Conservation (phyloP, 495 filamentous ascomycete species). For the Xylaria sp. region DNA sequence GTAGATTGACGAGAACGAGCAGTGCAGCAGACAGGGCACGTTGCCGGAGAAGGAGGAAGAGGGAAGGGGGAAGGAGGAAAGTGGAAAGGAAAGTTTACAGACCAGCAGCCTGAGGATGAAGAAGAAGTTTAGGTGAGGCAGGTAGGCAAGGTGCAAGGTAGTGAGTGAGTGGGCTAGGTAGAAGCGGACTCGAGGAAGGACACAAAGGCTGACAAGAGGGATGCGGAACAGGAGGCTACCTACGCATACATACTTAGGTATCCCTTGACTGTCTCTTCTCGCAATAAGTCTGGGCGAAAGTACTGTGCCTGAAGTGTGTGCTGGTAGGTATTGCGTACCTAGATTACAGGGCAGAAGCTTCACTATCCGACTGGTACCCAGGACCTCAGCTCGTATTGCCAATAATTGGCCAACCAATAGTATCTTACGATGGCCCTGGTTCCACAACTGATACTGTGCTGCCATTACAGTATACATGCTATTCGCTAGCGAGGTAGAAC, state of each 20-base stretch:
- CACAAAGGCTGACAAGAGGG: constrained; percentile 14
- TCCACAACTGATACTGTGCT: neutral
- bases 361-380: no score
- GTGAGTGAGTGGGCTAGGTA: neutral
- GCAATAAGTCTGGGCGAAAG: neutral
- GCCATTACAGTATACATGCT: neutral
- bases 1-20: constrained; percentile 3
- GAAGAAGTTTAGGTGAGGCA: constrained; percentile 10
- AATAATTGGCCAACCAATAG: neutral
- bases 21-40: constrained; percentile 20
- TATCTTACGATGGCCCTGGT: neutral
- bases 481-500: neutral
- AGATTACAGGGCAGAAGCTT: neutral
- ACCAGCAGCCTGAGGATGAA: constrained; percentile 16
- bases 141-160: neutral
- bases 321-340: neutral
- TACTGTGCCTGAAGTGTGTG: neutral
- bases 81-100: constrained; percentile 22
- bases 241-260: no score
- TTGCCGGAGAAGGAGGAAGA: constrained; percentile 20
- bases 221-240: neutral
- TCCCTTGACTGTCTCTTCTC: constrained; percentile 7
- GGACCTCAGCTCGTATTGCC: neutral
- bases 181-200: constrained; percentile 8
- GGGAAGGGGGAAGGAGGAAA: neutral